These are phyloP conservation scores for Tilletia horrida DNA, from an alignment of 1,284 basidiomycete genomes.

Conservation along the genomic window DNA sequence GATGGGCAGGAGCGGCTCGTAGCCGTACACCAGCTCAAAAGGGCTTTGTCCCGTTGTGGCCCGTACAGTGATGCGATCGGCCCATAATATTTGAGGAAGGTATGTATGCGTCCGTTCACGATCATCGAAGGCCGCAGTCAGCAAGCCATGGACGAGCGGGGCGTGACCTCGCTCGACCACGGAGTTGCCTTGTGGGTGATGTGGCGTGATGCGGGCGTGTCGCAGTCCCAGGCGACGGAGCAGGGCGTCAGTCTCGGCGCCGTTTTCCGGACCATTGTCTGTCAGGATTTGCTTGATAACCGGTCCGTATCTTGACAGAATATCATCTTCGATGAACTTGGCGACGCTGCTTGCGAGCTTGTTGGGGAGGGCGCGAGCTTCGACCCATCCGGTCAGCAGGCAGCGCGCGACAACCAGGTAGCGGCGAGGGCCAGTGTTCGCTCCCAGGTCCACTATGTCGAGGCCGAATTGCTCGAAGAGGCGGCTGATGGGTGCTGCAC, in stretches of 20 bases:
- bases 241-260: neutral
- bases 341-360: neutral
- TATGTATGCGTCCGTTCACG: neutral
- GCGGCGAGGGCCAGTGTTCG: neutral
- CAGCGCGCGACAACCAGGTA: neutral
- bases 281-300: neutral
- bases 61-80: neutral
- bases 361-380: neutral
- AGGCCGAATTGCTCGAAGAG: neutral
- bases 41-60: neutral
- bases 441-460: neutral
- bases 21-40: slow-evolving; percentile 1
- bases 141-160: neutral
- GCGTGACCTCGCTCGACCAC: slow-evolving; percentile 5
- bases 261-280: slow-evolving; percentile 10
- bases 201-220: neutral
- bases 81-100: neutral
- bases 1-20: neutral
- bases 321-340: slow-evolving; percentile 13
- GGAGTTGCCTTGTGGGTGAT: neutral
- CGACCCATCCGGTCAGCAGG: neutral
- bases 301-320: neutral
- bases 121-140: neutral
- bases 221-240: neutral
- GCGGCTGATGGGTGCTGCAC: neutral